These are phyloP conservation scores for Peniophora sp. DNA, from an alignment of 1,284 basidiomycete species.

Conservation along the genomic window DNA sequence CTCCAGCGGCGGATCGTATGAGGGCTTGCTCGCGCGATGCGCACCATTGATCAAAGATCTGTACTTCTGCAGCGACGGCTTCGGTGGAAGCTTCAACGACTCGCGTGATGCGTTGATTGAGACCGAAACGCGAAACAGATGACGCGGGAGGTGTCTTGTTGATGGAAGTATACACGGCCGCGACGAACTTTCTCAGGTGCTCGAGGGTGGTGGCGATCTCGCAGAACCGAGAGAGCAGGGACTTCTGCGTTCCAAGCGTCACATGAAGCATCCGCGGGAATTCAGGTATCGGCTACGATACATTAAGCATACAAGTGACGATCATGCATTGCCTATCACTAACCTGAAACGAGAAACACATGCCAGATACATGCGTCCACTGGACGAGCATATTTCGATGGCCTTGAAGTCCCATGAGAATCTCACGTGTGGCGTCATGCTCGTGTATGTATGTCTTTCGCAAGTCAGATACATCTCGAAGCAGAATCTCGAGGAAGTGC, in stretches of 20 bases:
- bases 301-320: not conserved
- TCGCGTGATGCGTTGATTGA: slow-evolving; percentile 28
- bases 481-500: too few species aligned
- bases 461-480: not conserved
- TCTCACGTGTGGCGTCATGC: slow-evolving; percentile 64
- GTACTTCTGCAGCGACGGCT: slow-evolving; percentile 55
- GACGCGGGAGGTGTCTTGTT: slow-evolving; percentile 8
- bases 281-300: slow-evolving; percentile 36
- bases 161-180: slow-evolving; percentile 25
- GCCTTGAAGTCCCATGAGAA: slow-evolving; percentile 67
- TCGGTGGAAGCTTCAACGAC: slow-evolving; percentile 80
- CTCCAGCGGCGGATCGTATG: slow-evolving; percentile 42
- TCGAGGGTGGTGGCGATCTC: slow-evolving; percentile 48
- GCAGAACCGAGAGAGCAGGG: slow-evolving; percentile 53
- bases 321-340: slow-evolving; percentile 4
- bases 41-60: slow-evolving; percentile 61
- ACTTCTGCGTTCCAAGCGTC: slow-evolving; percentile 52
- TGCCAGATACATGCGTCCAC: slow-evolving; percentile 25
- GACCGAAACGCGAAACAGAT: slow-evolving; percentile 8
- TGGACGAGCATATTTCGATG: slow-evolving; percentile 50
- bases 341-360: slow-evolving; percentile 20
- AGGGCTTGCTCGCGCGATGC: slow-evolving; percentile 61
- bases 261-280: slow-evolving; percentile 57
- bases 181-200: slow-evolving; percentile 53
- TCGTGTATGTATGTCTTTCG: slow-evolving; percentile 60